Conservation (phyloP, 176 grass and related monocot species). For the Urochloa ruziziensis region DNA sequence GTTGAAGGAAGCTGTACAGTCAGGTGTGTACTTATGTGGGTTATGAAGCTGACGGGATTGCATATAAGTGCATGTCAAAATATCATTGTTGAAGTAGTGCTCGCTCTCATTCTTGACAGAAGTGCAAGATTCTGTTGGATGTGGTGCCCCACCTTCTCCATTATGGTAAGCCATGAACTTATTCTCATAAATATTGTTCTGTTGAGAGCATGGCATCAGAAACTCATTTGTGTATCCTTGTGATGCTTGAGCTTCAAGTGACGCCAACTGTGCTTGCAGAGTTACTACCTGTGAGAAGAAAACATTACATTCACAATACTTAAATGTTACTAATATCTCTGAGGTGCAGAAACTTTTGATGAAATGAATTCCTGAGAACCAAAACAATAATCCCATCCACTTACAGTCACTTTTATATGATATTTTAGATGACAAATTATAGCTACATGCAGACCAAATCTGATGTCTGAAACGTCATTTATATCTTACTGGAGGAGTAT, state of each 20-base stretch:
- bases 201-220: constrained; percentile 21
- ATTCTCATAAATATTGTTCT: constrained; percentile 13
- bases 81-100: constrained; percentile 18
- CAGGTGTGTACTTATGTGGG: constrained; percentile 16
- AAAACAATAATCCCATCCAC: neutral
- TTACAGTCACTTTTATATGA: too few species aligned
- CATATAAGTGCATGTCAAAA: constrained; percentile 32
- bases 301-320: neutral
- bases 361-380: neutral
- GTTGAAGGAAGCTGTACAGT: neutral
- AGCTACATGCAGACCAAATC: too few species aligned
- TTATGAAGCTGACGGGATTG: constrained; percentile 37
- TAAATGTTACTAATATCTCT: constrained; percentile 2
- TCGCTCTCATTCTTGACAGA: constrained; percentile 39
- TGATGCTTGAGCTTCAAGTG: constrained; percentile 49
- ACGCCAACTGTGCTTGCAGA: constrained; percentile 67
- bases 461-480: too few species aligned
- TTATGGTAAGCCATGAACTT: neutral
- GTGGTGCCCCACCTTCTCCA: neutral
- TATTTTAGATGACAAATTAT: too few species aligned
- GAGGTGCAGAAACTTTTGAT: neutral
- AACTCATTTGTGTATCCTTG: constrained; percentile 25
- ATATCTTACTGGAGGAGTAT: too few species aligned
- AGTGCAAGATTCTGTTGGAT: constrained; percentile 3
- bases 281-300: constrained; percentile 47